phyloP scores from a whole-genome alignment of 148 eudicot genomes.

The Hydrangea macrophylla region DNA sequence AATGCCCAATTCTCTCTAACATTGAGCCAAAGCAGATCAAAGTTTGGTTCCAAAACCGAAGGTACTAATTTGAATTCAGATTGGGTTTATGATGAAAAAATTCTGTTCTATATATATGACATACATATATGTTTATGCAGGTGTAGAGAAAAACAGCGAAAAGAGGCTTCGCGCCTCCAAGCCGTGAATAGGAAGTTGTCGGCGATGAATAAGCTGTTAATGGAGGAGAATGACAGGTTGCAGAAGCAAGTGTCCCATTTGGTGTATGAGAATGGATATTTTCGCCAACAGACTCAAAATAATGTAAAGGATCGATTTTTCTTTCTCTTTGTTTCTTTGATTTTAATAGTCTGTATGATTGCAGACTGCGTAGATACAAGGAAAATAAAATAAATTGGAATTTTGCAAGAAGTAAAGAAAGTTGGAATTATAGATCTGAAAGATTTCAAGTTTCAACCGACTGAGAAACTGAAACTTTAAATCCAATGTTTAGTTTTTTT shows the following conservation, averaged over 20 bases:
- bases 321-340: not conserved
- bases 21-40: constrained; percentile 66
- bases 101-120: not conserved
- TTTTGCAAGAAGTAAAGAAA: not conserved
- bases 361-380: not conserved
- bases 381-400: not conserved
- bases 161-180: constrained; percentile 54
- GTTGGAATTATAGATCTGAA: not conserved
- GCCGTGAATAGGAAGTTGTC: constrained; percentile 53
- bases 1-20: constrained; percentile 53
- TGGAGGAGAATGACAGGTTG: constrained; percentile 64
- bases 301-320: constrained; percentile 22
- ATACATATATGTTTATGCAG: constrained; percentile 17
- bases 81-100: not conserved
- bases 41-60: constrained; percentile 61
- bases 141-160: constrained; percentile 57
- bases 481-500: not conserved
- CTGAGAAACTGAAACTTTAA: not conserved
- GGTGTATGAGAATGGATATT: constrained; percentile 51
- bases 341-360: not conserved
- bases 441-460: not conserved
- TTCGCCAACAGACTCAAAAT: constrained; percentile 55
- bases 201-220: constrained; percentile 59
- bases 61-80: constrained; percentile 20
- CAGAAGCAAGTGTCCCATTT: constrained; percentile 60